These are phyloP conservation scores for Saccharata proteae DNA, from an alignment of 2,329 filamentous ascomycete genomes.

Conservation along the genomic window DNA sequence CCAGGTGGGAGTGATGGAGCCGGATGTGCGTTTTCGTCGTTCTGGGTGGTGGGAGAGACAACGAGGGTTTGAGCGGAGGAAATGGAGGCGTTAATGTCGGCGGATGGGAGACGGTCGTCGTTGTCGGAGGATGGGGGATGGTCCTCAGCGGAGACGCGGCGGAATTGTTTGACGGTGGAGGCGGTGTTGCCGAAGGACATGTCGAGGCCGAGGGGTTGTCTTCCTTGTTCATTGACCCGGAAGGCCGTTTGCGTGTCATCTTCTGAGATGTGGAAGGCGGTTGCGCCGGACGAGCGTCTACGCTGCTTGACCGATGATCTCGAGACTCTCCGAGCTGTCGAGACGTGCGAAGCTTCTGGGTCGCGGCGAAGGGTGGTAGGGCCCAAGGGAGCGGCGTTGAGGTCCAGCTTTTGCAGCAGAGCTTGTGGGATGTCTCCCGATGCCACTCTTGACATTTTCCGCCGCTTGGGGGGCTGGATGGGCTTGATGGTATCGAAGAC, in stretches of 20 bases:
- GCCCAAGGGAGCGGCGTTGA: slow-evolving; percentile 31
- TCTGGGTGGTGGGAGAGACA: slow-evolving; percentile 6
- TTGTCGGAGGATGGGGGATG: not conserved
- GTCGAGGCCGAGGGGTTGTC: slow-evolving; percentile 75
- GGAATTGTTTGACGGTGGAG: slow-evolving; percentile 85
- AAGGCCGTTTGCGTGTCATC: slow-evolving; percentile 31
- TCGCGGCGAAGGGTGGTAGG: slow-evolving; percentile 21
- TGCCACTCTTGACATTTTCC: slow-evolving; percentile 35
- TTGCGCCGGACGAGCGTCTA: slow-evolving; percentile 21
- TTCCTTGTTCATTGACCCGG: slow-evolving; percentile 33
- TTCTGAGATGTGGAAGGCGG: slow-evolving; percentile 23
- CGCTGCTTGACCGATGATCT: slow-evolving; percentile 12
- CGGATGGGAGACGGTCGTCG: too few relatives aligned
- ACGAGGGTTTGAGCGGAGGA: slow-evolving; percentile 6
- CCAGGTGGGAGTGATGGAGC: slow-evolving; percentile 37
- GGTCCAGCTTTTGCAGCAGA: slow-evolving; percentile 30
- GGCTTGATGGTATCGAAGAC: slow-evolving; percentile 87
- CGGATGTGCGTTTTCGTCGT: slow-evolving; percentile 54
- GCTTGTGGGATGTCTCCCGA: slow-evolving; percentile 24
- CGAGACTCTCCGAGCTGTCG: slow-evolving; percentile 11
- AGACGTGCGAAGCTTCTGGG: too few relatives aligned
- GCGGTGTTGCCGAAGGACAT: slow-evolving; percentile 89
- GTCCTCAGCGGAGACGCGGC: slow-evolving; percentile 61
- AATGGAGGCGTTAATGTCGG: slow-evolving; percentile 1
- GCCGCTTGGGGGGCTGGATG: slow-evolving; percentile 37